phyloP scores from a whole-genome alignment of 306 rosid species.

The Echinosophora koreensis region DNA sequence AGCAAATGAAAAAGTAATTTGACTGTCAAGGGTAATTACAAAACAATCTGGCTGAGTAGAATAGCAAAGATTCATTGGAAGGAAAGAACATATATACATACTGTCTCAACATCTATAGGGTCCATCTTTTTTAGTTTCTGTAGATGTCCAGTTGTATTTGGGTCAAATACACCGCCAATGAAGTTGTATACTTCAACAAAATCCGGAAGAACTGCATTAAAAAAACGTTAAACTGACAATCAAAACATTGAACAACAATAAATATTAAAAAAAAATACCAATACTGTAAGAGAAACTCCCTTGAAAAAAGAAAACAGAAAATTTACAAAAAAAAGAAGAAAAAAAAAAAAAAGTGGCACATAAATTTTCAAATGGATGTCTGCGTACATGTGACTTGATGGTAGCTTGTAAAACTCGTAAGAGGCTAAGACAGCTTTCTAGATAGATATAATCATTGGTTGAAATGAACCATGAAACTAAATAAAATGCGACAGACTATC shows the following conservation, averaged over 20 bases:
- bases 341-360: no score
- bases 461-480: not conserved
- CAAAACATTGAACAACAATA: slow-evolving; percentile 17
- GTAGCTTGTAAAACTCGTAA: not conserved
- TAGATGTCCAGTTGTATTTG: slow-evolving; percentile 72
- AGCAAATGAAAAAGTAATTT: slow-evolving; percentile 17
- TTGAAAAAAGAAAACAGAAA: not conserved
- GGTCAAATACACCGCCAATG: slow-evolving; percentile 97
- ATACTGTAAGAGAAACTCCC: not conserved
- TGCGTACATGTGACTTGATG: slow-evolving; percentile 4
- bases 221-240: slow-evolving; percentile 15
- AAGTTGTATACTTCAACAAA: slow-evolving; percentile 84
- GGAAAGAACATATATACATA: slow-evolving; percentile 39
- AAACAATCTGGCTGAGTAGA: slow-evolving; percentile 27
- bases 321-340: no score
- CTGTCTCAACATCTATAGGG: slow-evolving; percentile 95
- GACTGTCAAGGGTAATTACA: slow-evolving; percentile 32
- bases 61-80: slow-evolving; percentile 32
- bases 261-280: not conserved
- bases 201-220: slow-evolving; percentile 92
- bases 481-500: not conserved
- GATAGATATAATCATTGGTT: not conserved
- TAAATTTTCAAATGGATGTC: slow-evolving; percentile 6
- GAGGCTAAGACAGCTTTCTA: not conserved
- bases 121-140: slow-evolving; percentile 87